Evolutionary conservation across 345 rosid genomes (phyloP).

Genomic region (Linum usitatissimum): DNA sequence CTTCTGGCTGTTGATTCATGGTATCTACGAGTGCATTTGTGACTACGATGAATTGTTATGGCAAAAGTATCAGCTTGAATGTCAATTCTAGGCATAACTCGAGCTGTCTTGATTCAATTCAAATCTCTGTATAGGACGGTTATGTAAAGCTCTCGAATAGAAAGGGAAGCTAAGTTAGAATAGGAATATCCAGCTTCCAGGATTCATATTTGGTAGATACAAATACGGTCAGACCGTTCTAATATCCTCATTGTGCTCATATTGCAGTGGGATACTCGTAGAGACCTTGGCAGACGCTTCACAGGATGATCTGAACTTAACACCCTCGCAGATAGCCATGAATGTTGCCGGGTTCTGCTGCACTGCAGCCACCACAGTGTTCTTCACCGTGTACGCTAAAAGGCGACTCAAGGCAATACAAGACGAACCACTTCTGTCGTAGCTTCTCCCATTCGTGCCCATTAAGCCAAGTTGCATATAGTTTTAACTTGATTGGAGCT

Average conservation of each 20-base stretch:
- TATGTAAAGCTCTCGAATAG: neutral
- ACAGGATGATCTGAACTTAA: conserved; percentile 35
- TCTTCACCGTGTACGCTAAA: conserved; percentile 72
- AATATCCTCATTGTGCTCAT: neutral
- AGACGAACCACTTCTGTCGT: conserved; percentile 37
- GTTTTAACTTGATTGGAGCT: neutral
- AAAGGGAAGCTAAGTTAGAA: neutral
- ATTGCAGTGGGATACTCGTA: conserved; percentile 73
- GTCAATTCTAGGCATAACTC: neutral
- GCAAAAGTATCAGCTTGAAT: neutral
- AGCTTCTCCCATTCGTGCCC: conserved; percentile 12
- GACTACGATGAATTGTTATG: neutral
- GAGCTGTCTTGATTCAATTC: neutral
- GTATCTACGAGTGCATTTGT: neutral
- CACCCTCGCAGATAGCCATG: conserved; percentile 65
- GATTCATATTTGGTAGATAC: neutral
- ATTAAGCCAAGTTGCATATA: neutral
- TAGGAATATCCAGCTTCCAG: neutral
- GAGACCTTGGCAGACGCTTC: conserved; percentile 90
- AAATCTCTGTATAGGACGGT: neutral
- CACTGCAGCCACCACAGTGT: conserved; percentile 53
- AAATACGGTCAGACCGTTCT: no score
- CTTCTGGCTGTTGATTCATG: no score
- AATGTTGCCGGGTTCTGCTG: conserved; percentile 63
- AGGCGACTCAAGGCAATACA: conserved; percentile 59